Conservation (phyloP, 2,329 filamentous ascomycete genomes). For the Zymoseptoria ardabiliae region DNA sequence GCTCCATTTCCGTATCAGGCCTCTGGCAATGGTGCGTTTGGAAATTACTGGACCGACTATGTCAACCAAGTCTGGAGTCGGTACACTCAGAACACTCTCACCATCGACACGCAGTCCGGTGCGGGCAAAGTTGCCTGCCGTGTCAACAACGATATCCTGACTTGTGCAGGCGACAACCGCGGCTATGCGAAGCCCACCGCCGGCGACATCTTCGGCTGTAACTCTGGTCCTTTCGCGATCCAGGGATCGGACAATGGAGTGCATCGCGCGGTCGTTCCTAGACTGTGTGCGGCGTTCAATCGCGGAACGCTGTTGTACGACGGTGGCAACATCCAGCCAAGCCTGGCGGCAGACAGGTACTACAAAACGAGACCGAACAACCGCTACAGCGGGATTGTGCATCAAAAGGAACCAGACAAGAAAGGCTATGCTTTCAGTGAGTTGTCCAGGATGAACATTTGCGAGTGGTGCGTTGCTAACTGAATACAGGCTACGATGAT, state of each 20-base stretch:
- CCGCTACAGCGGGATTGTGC: constrained; percentile 54
- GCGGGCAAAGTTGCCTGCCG: constrained; percentile 47
- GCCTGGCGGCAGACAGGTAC: constrained; percentile 21
- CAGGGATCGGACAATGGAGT: constrained; percentile 33
- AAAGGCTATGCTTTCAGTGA: constrained; percentile 57
- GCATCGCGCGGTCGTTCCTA: constrained; percentile 56
- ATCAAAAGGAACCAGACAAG: constrained; percentile 52
- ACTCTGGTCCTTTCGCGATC: constrained; percentile 53
- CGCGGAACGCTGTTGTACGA: constrained; percentile 56
- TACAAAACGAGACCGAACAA: constrained; percentile 41
- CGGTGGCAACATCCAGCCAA: constrained; percentile 44
- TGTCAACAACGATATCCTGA: constrained; percentile 37
- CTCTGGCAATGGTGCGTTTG: constrained; percentile 40
- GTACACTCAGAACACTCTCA: constrained; percentile 42
- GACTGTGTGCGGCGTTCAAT: constrained; percentile 72
- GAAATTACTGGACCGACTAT: constrained; percentile 45
- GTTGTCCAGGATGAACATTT: too few relatives aligned
- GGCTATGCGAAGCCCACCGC: constrained; percentile 52
- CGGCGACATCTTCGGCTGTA: constrained; percentile 61
- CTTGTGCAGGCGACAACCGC: constrained; percentile 34
- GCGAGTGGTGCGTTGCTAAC: not conserved
- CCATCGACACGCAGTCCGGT: constrained; percentile 57
- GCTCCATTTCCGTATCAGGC: constrained; percentile 37
- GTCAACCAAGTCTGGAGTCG: constrained; percentile 46
- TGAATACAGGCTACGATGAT: constrained; percentile 50